These are phyloP conservation scores for Neospora caninum DNA, from an alignment of 169 alveolate genomes.

Conservation along the genomic window DNA sequence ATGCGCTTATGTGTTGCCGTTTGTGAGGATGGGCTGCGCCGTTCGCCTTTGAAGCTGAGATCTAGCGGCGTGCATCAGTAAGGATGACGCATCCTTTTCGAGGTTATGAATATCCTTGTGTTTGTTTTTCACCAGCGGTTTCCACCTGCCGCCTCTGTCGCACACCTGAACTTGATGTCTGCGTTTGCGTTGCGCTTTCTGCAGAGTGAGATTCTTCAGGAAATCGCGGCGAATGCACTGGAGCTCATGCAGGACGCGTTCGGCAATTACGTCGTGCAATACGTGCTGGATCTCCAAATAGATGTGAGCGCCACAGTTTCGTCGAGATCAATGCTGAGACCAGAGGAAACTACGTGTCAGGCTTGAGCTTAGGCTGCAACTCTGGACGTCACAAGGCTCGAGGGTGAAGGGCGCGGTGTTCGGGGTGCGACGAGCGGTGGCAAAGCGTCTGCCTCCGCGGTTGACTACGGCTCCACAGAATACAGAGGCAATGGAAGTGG, in stretches of 20 bases:
- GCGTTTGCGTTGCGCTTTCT: background rate
- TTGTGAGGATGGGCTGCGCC: too few relatives aligned
- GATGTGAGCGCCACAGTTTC: background rate
- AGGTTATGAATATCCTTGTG: too few relatives aligned
- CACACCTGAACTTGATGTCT: background rate
- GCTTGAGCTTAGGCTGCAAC: constrained; percentile 69
- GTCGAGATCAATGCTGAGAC: constrained; percentile 67
- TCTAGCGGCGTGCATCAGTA: too few relatives aligned
- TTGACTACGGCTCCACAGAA: too few relatives aligned
- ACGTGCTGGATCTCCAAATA: constrained; percentile 73
- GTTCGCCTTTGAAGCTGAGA: too few relatives aligned
- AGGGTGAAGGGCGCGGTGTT: background rate
- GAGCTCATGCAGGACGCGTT: constrained; percentile 91
- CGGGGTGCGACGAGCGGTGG: background rate
- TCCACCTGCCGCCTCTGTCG: too few relatives aligned
- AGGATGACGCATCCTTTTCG: too few relatives aligned
- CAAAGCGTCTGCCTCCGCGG: too few relatives aligned
- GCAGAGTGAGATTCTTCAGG: constrained; percentile 72
- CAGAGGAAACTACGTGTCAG: constrained; percentile 77
- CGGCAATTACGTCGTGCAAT: constrained; percentile 95
- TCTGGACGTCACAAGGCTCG: background rate
- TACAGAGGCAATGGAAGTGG: too few relatives aligned
- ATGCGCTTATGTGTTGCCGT: too few relatives aligned
- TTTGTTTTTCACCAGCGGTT: too few relatives aligned
- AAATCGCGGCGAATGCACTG: constrained; percentile 81